phyloP scores from a whole-genome alignment of 345 rosid species.

The Abelmoschus esculentus region DNA sequence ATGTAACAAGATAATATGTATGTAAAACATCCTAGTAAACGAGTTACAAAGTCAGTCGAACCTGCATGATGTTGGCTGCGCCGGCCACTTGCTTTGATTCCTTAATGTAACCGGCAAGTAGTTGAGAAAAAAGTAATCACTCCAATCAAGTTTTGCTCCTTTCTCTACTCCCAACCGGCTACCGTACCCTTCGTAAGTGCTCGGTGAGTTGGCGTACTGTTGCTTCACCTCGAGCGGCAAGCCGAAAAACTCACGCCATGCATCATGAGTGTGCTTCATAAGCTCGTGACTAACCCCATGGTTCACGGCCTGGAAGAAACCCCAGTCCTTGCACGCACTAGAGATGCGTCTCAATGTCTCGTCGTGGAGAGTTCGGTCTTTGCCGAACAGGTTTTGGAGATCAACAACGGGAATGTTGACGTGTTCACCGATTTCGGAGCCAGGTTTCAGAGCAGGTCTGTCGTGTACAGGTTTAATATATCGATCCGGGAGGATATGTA shows the following conservation, averaged over 20 bases:
- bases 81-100: conserved; percentile 69
- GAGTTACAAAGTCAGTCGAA: background rate
- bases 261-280: conserved; percentile 41
- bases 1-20: background rate
- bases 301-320: conserved; percentile 84
- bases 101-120: conserved; percentile 43
- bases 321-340: conserved; percentile 72
- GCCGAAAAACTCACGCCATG: conserved; percentile 69
- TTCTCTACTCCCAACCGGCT: conserved; percentile 79
- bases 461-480: conserved; percentile 55
- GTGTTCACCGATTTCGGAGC: background rate
- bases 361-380: conserved; percentile 10
- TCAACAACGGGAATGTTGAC: conserved; percentile 57
- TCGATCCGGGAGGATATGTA: conserved; percentile 41
- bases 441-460: conserved; percentile 29
- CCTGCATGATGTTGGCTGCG: conserved; percentile 60
- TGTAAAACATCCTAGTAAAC: background rate
- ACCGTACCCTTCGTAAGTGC: conserved; percentile 86
- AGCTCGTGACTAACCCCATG: conserved; percentile 62
- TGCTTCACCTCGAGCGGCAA: conserved; percentile 60
- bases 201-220: conserved; percentile 60
- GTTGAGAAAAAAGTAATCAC: conserved; percentile 83
- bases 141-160: conserved; percentile 84
- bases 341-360: conserved; percentile 28
- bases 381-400: conserved; percentile 23